Percentiles rank a stretch among this genome's conserved stretches.
Evolutionary conservation across 345 rosid genomes (phyloP).

Genomic region (Eucalyptus urophylla): DNA sequence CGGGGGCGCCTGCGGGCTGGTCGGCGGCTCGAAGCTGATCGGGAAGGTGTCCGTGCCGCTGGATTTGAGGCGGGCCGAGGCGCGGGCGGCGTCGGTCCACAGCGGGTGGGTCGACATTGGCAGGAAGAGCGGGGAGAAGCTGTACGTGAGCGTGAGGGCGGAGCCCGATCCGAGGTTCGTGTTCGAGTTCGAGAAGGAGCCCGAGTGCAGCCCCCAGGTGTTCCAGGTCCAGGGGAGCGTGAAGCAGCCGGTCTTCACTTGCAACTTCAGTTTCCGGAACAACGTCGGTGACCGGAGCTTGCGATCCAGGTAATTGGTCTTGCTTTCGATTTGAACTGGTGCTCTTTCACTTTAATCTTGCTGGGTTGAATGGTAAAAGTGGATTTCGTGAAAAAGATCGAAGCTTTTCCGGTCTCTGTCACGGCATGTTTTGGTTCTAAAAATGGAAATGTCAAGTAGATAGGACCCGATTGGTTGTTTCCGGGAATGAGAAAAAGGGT

Average conservation of each 20-base stretch:
- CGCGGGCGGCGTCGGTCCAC: constrained; percentile 38
- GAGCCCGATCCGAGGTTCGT: constrained; percentile 92
- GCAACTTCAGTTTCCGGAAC: constrained; percentile 75
- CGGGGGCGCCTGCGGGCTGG: constrained; percentile 29
- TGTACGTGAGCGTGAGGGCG: constrained; percentile 40
- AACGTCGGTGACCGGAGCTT: constrained; percentile 38
- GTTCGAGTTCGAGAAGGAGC: constrained; percentile 79
- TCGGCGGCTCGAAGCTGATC: constrained; percentile 27
- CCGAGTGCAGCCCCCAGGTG: constrained; percentile 95
- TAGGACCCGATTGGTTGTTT: not conserved
- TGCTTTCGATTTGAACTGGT: not conserved
- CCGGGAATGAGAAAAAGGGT: not conserved
- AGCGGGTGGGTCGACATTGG: constrained; percentile 68
- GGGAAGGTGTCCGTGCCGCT: constrained; percentile 45
- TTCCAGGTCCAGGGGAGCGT: constrained; percentile 83
- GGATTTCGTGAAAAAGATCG: not conserved
- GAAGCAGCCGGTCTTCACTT: constrained; percentile 87
- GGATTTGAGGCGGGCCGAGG: constrained; percentile 52
- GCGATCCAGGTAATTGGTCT: constrained; percentile 39
- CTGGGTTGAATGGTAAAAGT: not conserved
- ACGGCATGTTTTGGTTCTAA: not conserved
- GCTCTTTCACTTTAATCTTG: not conserved
- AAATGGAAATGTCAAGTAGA: not conserved
- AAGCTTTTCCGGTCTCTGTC: not conserved
- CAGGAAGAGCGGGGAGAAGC: constrained; percentile 31